Evolutionary conservation across 2,329 filamentous ascomycete species (phyloP).

Genomic region (Pseudogymnoascus sp.): DNA sequence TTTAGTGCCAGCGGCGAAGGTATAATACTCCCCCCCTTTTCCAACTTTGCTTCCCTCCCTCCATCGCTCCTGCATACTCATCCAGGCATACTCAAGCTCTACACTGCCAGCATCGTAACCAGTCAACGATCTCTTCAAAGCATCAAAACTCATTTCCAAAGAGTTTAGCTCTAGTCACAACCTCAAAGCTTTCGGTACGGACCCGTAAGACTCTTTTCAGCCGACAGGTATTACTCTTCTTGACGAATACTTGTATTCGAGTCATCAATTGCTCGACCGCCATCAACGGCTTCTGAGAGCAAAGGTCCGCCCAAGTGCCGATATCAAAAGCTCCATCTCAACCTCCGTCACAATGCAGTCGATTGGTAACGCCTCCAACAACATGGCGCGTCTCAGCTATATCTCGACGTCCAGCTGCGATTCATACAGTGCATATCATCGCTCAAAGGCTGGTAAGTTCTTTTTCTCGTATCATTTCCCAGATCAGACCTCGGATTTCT

Average conservation of each 20-base stretch:
- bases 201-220: not conserved
- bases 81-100: slow-evolving; percentile 8
- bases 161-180: not conserved
- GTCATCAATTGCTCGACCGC: not conserved
- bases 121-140: not conserved
- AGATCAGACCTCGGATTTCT: not conserved
- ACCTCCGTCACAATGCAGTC: slow-evolving; percentile 13
- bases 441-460: slow-evolving; percentile 5
- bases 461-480: not conserved
- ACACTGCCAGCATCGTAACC: slow-evolving; percentile 1
- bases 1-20: not conserved
- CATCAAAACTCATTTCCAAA: slow-evolving; percentile 5
- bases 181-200: slow-evolving; percentile 4
- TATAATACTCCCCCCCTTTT: not conserved
- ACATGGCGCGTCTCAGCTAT: slow-evolving; percentile 11
- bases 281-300: slow-evolving; percentile 4
- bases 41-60: not conserved
- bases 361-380: slow-evolving; percentile 12
- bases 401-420: slow-evolving; percentile 1
- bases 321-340: not conserved
- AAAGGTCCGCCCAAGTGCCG: not conserved
- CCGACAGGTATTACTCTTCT: not conserved
- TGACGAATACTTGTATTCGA: not conserved
- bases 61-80: slow-evolving; percentile 4
- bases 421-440: slow-evolving; percentile 4